A percentile compares a stretch with the other conserved stretches of the same genome.
Conservation (phyloP, 1,284 basidiomycete species). For the Coniferiporia weirii region DNA sequence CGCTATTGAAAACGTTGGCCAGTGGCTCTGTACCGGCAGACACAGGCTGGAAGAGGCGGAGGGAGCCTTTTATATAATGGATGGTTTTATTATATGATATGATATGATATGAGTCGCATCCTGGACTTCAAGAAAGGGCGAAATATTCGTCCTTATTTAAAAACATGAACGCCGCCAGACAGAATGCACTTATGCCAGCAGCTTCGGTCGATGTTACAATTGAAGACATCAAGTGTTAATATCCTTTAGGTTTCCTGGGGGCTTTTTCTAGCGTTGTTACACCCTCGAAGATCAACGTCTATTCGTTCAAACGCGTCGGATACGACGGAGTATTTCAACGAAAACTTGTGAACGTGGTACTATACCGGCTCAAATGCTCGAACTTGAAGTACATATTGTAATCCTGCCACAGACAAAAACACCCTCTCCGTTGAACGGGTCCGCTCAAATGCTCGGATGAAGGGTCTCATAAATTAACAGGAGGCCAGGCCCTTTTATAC, state of each 20-base stretch:
- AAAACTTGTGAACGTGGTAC: background rate
- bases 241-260: too few species aligned
- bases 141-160: background rate
- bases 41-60: background rate
- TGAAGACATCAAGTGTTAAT: too few species aligned
- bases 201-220: too few species aligned
- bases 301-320: slow-evolving; percentile 1
- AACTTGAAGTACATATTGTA: too few species aligned
- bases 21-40: background rate
- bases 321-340: slow-evolving; percentile 7
- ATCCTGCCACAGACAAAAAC: too few species aligned
- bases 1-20: background rate
- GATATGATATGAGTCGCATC: background rate
- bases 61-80: background rate
- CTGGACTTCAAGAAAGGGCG: background rate
- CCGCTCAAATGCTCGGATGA: too few species aligned
- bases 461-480: too few species aligned
- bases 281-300: background rate
- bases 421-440: too few species aligned
- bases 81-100: background rate
- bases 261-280: background rate
- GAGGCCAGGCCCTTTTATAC: too few species aligned
- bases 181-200: too few species aligned
- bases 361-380: too few species aligned
- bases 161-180: background rate